Evolutionary conservation across 495 filamentous ascomycete species (phyloP), one percentile per base, ranked within the genome.

Genomic region (Lophiostoma macrostomum): DNA sequence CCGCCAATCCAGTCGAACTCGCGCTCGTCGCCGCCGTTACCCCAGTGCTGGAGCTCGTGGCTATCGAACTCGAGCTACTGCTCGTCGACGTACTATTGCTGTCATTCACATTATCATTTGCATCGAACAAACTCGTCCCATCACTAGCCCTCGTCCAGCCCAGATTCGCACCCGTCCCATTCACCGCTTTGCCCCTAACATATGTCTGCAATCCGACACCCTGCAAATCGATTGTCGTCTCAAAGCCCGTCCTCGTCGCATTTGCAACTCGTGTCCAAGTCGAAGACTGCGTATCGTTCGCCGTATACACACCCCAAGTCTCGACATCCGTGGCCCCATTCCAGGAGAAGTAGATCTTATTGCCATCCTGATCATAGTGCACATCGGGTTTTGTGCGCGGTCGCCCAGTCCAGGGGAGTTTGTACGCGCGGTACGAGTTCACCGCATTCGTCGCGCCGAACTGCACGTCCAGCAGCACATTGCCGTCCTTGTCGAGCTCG

Each of bases 231-330:
- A 56, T 27, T 5, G 32, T 49, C 3, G 52, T 56, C 42, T 56
- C 52, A 35, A 56, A 56, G 23, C 52, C 52, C n/a, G 52, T 49
- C 11, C 52, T 27, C 13, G 5, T 3, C 5, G 43, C 52, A 12
- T 42, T 4, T 5, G 52, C 49, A 2, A 56, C 52, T 30, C 49
- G 48, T 7, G n/a, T 49, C 52, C 52, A 56, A 18, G 52, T 48
- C 6, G 29, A 11, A 14, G 52, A 31, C 31, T 56, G 48, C 5
- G 46, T 37, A 5, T 5, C 19, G 18, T 50, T 39, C 16, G 46
- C 46, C 11, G 46, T 50, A 19, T 50, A 50, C 7, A 50, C 31
- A 8, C 37, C 20, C 46, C 46, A 50, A 5, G 14, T 13, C 25
- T 50, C 46, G 5, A 50, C 46, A 16, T 50, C 46, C n/a, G 46